Base-by-base conservation (phyloP, 2,329 filamentous ascomycete genomes). In the Aspergillus proliferans region DNA sequence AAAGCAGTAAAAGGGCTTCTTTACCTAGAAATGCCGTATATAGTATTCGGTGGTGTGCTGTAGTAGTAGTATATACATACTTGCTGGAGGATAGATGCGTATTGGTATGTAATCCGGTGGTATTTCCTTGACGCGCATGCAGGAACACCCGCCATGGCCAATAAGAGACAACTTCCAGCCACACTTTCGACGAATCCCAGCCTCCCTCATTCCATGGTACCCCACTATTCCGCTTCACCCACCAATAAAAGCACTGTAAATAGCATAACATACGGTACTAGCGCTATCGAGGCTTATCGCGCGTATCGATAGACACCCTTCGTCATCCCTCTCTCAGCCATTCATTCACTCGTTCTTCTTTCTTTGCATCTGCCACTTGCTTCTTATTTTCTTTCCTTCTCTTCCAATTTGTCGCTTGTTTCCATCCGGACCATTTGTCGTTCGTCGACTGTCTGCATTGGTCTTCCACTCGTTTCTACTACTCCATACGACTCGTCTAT, bases 331-430 rank as follows among this genome's bases (percentile, higher is more conserved):
- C 15, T n/a, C 15, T 40, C 38, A 40, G 18, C 18, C 38, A 21
- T 40, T 21, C 34, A 38, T 5, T n/a, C 34, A 15, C 34, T 38
- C 5, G 6, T 38, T 38, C 19, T 30, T 45, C 33, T 39, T 19
- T 24, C 14, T 21, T 38, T 43, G 15, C 39, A 18, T 10, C 28
- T 34, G 45, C 26, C 26, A 30, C 18, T 21, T 52, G 19, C 34
- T 14, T 48, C 49, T 22, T 42, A 34, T 36, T 45, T 46, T 51
- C 38, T 34, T 34, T 43, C 41, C 12, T n/a, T 24, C 45, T 24
- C 46, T 45, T 34, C 49, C 19, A 36, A 22, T 39, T 18, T 48
- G 19, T 24, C 38, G 19, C 34, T 19, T 19, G 26, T 36, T 12
- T 45, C 9, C 14, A 22, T 41, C 46, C 22, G 7, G 26, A 43